Evolutionary conservation across 352 stramenopile species (phyloP).

Genomic region (Stephanocyclus meneghinianus): DNA sequence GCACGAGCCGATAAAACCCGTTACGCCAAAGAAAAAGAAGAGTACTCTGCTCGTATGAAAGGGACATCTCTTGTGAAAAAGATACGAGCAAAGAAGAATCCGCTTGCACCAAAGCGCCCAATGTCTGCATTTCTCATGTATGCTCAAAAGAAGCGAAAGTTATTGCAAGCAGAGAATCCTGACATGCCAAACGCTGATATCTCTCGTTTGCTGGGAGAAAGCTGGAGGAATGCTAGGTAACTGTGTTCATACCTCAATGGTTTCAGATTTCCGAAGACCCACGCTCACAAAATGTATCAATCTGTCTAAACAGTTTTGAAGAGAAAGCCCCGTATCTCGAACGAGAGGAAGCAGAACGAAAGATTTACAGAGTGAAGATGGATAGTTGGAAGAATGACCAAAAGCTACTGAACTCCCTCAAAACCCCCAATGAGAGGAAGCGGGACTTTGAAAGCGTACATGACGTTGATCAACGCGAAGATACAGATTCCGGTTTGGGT

Average conservation of each 20-base stretch:
- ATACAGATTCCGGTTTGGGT: conserved; percentile 24
- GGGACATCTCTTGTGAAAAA: conserved; percentile 89
- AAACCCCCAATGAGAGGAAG: conserved; percentile 2
- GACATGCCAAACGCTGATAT: conserved; percentile 95
- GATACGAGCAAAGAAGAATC: conserved; percentile 90
- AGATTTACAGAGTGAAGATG: conserved; percentile 92
- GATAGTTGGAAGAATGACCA: conserved; percentile 48
- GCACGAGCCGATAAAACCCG: conserved; percentile 91
- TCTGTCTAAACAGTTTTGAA: conserved; percentile 64
- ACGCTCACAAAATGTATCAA: not conserved
- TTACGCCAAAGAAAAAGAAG: conserved; percentile 91
- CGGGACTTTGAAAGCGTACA: not conserved
- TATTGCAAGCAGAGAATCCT: conserved; percentile 90
- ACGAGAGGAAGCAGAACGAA: conserved; percentile 89
- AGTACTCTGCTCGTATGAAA: conserved; percentile 79
- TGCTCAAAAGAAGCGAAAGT: conserved; percentile 88
- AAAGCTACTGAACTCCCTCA: conserved; percentile 34
- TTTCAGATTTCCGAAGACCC: not conserved
- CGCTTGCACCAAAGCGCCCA: conserved; percentile 90
- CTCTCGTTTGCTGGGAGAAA: conserved; percentile 90
- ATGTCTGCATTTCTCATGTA: conserved; percentile 92
- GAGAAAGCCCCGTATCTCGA: conserved; percentile 90
- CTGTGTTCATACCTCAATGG: not conserved
- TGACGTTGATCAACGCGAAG: conserved; percentile 27
- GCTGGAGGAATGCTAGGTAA: conserved; percentile 87